phyloP scores from a whole-genome alignment of 2,329 filamentous ascomycete species.

The Daldinia eschscholtzii region DNA sequence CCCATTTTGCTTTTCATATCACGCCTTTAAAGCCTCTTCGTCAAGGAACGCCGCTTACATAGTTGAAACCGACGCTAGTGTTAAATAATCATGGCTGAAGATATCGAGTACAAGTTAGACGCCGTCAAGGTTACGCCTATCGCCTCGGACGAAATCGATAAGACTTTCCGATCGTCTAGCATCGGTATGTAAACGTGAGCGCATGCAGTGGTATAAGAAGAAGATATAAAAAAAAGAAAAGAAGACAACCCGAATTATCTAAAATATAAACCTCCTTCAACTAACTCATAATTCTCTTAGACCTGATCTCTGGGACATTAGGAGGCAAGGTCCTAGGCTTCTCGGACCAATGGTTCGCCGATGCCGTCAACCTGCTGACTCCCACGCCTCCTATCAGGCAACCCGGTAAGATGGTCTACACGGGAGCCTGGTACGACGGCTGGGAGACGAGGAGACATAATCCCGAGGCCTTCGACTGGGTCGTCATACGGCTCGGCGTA shows the following conservation, averaged over 20 bases:
- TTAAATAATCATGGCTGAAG: conserved; percentile 52
- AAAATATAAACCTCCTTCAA: conserved; percentile 5
- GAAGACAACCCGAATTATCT: not conserved
- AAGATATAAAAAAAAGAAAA: not conserved
- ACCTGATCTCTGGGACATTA: conserved; percentile 71
- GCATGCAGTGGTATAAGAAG: not conserved
- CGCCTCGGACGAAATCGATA: conserved; percentile 68
- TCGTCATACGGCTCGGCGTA: conserved; percentile 74
- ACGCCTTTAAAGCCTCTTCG: conserved; percentile 12
- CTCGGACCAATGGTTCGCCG: conserved; percentile 78
- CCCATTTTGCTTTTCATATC: conserved; percentile 9
- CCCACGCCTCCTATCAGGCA: conserved; percentile 73
- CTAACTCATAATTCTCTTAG: conserved; percentile 54
- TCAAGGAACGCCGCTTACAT: conserved; percentile 6
- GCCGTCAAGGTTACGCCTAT: conserved; percentile 64
- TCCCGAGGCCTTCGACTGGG: conserved; percentile 73
- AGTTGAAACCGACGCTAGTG: conserved; percentile 6
- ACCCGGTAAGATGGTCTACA: conserved; percentile 76
- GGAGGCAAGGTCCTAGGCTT: conserved; percentile 74
- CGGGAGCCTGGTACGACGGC: conserved; percentile 78
- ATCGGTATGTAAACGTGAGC: conserved; percentile 65
- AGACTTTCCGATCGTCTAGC: conserved; percentile 70
- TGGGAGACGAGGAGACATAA: conserved; percentile 79
- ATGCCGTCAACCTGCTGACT: conserved; percentile 73
- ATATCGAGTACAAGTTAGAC: conserved; percentile 69